phyloP scores from a whole-genome alignment of 805 yeast species.

The Starmerella riodocensis region DNA sequence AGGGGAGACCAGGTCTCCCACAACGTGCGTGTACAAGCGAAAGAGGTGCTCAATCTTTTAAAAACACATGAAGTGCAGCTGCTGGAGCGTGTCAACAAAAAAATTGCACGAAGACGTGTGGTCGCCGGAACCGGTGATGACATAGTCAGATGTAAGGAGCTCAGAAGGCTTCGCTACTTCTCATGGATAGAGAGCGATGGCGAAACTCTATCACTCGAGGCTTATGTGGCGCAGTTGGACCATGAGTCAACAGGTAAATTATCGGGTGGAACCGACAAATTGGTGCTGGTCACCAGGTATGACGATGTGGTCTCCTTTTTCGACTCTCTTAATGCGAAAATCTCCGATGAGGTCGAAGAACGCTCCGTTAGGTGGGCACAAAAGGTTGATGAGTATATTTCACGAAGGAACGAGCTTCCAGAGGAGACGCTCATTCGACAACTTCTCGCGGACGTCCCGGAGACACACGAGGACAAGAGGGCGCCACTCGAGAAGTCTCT shows the following conservation, averaged over 20 bases:
- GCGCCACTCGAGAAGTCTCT: too few relatives aligned
- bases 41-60: not conserved
- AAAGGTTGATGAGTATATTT: too few relatives aligned
- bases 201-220: conserved; percentile 2
- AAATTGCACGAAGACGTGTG: not conserved
- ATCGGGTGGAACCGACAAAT: not conserved
- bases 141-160: not conserved
- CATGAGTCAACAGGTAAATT: too few relatives aligned
- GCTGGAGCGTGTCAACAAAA: not conserved
- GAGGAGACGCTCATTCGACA: too few relatives aligned
- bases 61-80: not conserved
- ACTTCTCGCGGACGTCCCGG: too few relatives aligned
- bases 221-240: not conserved
- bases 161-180: not conserved
- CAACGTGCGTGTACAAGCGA: too few relatives aligned
- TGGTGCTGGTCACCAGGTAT: not conserved
- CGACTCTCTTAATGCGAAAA: too few relatives aligned
- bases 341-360: too few relatives aligned
- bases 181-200: conserved; percentile 3
- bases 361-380: too few relatives aligned
- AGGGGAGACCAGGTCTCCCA: too few relatives aligned
- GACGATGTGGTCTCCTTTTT: not conserved
- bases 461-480: too few relatives aligned
- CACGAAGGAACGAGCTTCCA: too few relatives aligned
- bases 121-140: not conserved